Conservation (phyloP, 2,329 filamentous ascomycete species). For the Helotiales sp. region DNA sequence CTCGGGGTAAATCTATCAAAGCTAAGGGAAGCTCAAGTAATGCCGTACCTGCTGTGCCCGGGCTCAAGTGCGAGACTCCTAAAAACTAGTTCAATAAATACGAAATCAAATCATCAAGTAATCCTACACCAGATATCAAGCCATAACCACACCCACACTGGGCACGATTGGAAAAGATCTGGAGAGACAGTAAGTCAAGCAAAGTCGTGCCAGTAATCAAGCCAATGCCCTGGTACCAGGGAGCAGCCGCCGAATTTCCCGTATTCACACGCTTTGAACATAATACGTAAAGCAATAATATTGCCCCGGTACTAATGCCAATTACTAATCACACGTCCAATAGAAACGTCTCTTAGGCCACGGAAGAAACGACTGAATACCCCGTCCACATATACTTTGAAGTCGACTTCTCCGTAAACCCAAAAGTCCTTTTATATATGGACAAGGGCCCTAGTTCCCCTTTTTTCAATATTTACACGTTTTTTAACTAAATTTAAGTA, state of each 20-base stretch:
- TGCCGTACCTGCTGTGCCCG: not conserved
- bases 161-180: not conserved
- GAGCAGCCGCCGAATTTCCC: not conserved
- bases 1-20: not conserved
- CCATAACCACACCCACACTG: not conserved
- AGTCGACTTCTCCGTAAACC: not conserved
- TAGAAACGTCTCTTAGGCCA: no score
- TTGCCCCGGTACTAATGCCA: no score
- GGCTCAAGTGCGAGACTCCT: not conserved
- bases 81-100: not conserved
- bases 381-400: no score
- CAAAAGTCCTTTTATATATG: not conserved
- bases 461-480: constrained; percentile 19
- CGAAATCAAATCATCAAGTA: not conserved
- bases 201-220: not conserved
- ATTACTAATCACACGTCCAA: no score
- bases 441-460: not conserved
- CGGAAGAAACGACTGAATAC: no score
- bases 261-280: not conserved
- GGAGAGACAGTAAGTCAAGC: not conserved
- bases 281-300: no score
- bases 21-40: not conserved
- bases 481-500: constrained; percentile 20
- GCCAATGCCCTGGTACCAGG: not conserved
- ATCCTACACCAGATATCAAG: not conserved